Evolutionary conservation across 2,329 filamentous ascomycete genomes (phyloP).

Genomic region (Didymella arachidicola): DNA sequence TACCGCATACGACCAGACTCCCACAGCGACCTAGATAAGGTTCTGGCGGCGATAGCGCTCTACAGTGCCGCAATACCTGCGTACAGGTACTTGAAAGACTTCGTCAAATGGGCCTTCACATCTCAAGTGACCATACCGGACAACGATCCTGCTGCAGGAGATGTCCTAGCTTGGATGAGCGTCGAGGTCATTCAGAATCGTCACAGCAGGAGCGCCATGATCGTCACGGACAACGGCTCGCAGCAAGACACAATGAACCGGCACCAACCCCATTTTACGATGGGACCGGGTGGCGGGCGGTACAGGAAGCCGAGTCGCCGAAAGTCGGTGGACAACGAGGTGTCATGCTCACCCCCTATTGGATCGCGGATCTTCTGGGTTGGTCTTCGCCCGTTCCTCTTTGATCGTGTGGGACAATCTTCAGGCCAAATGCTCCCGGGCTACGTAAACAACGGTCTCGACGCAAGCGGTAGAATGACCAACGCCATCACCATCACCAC

Average conservation of each 20-base stretch:
- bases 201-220: constrained; percentile 33
- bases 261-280: background rate
- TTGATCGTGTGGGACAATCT: constrained; percentile 27
- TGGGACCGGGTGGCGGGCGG: background rate
- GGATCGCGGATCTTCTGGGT: constrained; percentile 39
- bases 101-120: constrained; percentile 32
- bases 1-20: constrained; percentile 30
- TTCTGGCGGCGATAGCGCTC: constrained; percentile 35
- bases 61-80: constrained; percentile 34
- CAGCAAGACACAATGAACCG: constrained; percentile 15
- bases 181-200: constrained; percentile 35
- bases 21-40: constrained; percentile 30
- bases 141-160: constrained; percentile 33
- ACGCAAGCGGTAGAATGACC: constrained; percentile 25
- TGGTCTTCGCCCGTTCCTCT: constrained; percentile 40
- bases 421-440: background rate
- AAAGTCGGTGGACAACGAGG: background rate
- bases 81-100: constrained; percentile 27
- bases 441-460: background rate
- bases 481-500: constrained; percentile 35
- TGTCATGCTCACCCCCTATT: constrained; percentile 18
- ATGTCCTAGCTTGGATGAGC: constrained; percentile 40
- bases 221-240: constrained; percentile 26
- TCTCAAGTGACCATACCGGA: constrained; percentile 36
- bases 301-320: constrained; percentile 6